Evolutionary conservation across 805 yeast species (phyloP), one percentile per base, ranked within the genome.

Genomic region (Ogataea haglerorum): DNA sequence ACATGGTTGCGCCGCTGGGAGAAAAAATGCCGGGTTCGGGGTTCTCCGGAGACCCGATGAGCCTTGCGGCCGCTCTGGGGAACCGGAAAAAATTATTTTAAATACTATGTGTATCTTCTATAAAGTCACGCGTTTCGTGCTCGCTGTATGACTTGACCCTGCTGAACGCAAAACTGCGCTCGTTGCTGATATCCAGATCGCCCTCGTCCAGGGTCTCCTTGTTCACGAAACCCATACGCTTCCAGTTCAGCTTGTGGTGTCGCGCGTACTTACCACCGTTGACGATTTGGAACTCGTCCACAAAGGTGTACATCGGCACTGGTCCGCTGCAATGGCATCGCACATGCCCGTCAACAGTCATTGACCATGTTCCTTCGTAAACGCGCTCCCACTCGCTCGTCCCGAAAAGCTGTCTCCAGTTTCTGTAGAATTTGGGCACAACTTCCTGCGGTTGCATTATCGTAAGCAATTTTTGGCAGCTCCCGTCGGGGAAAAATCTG

Each of bases 401-500:
- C 10, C 51, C 53, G 28, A 49, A 42, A 30, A 38, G 27, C 42
- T 56, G 44, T 38, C 63, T 51, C 57, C 59, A 55, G 29, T 58
- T 52, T 22, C 56, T 54, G 7, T 57, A 56, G 37, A 85, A 70
- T 38, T 65, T 65, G 3, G 82, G 82, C 2, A 90, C 81, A 1
- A 89, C 80, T 30, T 65, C 60, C 2, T 61, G 58, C 0, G 98
- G 98, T 52, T 85, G 91, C 40, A 78, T 70, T 3, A 83, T 74
- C 0, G 95, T 76, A 19, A 87, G 70, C 21, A 85, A 70, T 55
- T 84, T 77, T 30, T 85, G 64, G 45, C 87, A 83, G 1, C 74
- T 66, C 0, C 98, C 97, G 54, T 85, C 84, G 0, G 82, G 81
- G 57, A 73, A 85, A 55, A 91, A 89, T 47, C 97, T 69, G 25